Evolutionary conservation across 768 basidiomycete species (phyloP).

Genomic region (Amanita pseudoporphyria): DNA sequence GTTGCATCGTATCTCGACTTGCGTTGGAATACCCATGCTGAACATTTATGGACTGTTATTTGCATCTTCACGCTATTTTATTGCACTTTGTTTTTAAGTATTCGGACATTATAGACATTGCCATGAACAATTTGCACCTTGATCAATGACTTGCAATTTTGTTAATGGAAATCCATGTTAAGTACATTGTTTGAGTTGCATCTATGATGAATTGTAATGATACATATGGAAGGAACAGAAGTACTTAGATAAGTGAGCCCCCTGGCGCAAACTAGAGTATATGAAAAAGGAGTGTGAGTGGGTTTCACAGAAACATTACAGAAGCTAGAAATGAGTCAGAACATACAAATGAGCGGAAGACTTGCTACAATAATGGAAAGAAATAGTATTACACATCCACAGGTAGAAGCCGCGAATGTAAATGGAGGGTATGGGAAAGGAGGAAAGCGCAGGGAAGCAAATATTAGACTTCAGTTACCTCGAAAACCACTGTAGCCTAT

Average conservation of each 20-base stretch:
- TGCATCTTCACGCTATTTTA: conserved; percentile 5
- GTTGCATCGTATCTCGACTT: neutral
- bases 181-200: conserved; percentile 7
- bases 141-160: neutral
- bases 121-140: neutral
- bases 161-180: conserved; percentile 1
- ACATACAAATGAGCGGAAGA: neutral
- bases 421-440: neutral
- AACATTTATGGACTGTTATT: neutral
- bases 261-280: conserved; percentile 4
- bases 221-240: conserved; percentile 8
- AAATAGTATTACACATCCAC: neutral
- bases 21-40: no score
- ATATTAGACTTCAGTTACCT: conserved; percentile 6
- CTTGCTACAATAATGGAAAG: neutral
- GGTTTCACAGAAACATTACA: conserved; percentile 1
- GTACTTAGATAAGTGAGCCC: conserved; percentile 3
- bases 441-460: neutral
- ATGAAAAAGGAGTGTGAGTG: conserved; percentile 6
- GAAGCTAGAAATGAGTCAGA: neutral
- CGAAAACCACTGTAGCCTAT: conserved; percentile 3
- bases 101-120: no score
- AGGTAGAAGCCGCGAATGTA: neutral
- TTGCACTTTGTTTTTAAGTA: neutral
- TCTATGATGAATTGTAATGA: conserved; percentile 8